Conservation (phyloP, 176 grass and related monocot species). For the Bothriochloa decipiens region DNA sequence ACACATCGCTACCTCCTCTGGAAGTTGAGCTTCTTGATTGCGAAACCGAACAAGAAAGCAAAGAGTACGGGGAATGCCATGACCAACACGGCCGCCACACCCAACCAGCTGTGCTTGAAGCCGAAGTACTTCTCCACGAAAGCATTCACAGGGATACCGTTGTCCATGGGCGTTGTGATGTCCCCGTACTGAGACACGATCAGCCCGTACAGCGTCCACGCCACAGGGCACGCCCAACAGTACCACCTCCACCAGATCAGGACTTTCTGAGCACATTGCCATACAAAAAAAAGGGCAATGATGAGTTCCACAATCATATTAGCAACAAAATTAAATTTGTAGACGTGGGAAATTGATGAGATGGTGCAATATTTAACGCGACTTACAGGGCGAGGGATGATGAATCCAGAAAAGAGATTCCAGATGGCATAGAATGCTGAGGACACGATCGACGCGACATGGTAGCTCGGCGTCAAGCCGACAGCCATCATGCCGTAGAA, state of each 20-base stretch:
- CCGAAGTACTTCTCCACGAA: conserved; percentile 66
- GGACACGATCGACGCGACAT: conserved; percentile 71
- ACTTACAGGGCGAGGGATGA: conserved; percentile 65
- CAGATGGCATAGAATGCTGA: conserved; percentile 69
- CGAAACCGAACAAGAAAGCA: conserved; percentile 65
- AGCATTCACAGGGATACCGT: conserved; percentile 24
- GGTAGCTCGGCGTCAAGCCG: conserved; percentile 75
- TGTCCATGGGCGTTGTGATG: conserved; percentile 32
- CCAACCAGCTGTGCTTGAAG: conserved; percentile 72
- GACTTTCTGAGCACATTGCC: conserved; percentile 51
- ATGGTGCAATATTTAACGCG: background rate
- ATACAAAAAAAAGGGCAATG: background rate
- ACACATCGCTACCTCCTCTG: conserved; percentile 64
- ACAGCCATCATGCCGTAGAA: conserved; percentile 96
- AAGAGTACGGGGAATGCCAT: conserved; percentile 57
- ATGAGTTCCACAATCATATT: background rate
- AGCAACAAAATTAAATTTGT: background rate
- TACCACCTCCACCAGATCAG: conserved; percentile 95
- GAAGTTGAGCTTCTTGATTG: conserved; percentile 89
- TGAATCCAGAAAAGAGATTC: conserved; percentile 83
- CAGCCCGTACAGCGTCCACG: conserved; percentile 35
- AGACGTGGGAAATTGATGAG: background rate
- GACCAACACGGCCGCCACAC: conserved; percentile 54
- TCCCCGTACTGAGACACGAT: conserved; percentile 78
- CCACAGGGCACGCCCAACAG: conserved; percentile 55